Percentiles rank a stretch among this genome's conserved stretches.
phyloP scores from a whole-genome alignment of 352 stramenopile genomes.

The Phytophthora niederhauseri region DNA sequence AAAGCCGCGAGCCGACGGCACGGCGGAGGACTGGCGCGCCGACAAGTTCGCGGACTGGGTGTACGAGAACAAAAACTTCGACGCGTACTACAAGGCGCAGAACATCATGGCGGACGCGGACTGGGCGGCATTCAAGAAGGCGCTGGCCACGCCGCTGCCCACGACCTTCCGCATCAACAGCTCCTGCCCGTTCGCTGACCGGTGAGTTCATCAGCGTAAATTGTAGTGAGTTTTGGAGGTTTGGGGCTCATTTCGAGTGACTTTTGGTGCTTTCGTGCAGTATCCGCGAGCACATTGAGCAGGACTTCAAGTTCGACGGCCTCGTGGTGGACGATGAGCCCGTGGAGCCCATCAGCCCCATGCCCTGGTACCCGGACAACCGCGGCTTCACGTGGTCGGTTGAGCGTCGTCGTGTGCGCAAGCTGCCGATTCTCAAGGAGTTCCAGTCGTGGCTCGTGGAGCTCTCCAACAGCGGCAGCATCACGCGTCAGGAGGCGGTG shows the following conservation, averaged over 20 bases:
- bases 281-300: constrained; percentile 86
- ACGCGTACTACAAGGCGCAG: constrained; percentile 91
- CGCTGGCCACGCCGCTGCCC: constrained; percentile 88
- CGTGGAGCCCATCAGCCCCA: constrained; percentile 80
- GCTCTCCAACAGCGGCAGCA: constrained; percentile 93
- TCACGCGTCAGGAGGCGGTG: constrained; percentile 98
- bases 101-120: constrained; percentile 80
- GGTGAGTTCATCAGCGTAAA: constrained; percentile 39
- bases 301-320: constrained; percentile 87
- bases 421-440: constrained; percentile 90
- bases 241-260: constrained; percentile 9
- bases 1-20: constrained; percentile 55
- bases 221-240: not conserved
- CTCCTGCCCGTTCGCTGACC: constrained; percentile 83
- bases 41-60: constrained; percentile 88
- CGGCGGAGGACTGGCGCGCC: constrained; percentile 40
- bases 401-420: constrained; percentile 90
- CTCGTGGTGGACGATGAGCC: constrained; percentile 83
- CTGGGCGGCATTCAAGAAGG: constrained; percentile 92
- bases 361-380: constrained; percentile 92
- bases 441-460: constrained; percentile 98
- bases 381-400: constrained; percentile 92
- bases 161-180: constrained; percentile 95
- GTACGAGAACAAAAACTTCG: constrained; percentile 88
- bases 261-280: constrained; percentile 32